Base-by-base conservation (phyloP, 2,329 filamentous ascomycete genomes). In the Mycosphaerella sp. region DNA sequence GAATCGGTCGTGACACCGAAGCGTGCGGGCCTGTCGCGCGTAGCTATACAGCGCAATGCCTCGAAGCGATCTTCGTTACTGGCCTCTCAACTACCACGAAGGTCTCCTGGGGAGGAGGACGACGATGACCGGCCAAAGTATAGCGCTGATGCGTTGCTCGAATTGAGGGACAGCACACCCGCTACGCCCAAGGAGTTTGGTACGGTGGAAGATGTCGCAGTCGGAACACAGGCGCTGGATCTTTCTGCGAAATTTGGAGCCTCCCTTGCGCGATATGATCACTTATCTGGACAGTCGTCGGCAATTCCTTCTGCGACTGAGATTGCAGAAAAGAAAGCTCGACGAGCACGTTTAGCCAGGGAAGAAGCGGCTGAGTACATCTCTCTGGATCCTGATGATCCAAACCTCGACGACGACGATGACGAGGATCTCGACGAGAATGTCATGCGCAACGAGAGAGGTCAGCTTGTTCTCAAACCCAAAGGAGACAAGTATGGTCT, bases 261-360 rank as follows among this genome's bases (percentile, higher is more conserved):
- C 36, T 64, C 63, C 12, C 66, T 78, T 67, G 54, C 62, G 46
- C 60, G 66, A 26, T 69, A 70, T 45, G 48, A 64, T 48, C 43
- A 67, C 57, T 51, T 51, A 11, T 41, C 48, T 10, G 5, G 69
- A 62, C 39, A 23, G n/a, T 57, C 71, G 48, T 69, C 73, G 32
- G 64, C 76, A 5, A 90, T 96, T 59, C 83, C 92, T 2, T 90
- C 86, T 1, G 86, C 91, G 57, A 82, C 86, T 2, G 88, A 96
- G 66, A 95, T 97, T 48, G 81, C 80, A 29, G 91, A 95, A 72
- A 95, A 91, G 75, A 97, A 96, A 71, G 87, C 89, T 56, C 82
- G 93, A 1, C 82, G 92, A 12, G 86, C 86, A n/a, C 83, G 92
- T 1, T 71, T 95, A 9, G 91, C 90, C 0, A 78, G 83, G 50